phyloP scores from a whole-genome alignment of 495 filamentous ascomycete species.

The Lasiosphaeriaceae sp. region DNA sequence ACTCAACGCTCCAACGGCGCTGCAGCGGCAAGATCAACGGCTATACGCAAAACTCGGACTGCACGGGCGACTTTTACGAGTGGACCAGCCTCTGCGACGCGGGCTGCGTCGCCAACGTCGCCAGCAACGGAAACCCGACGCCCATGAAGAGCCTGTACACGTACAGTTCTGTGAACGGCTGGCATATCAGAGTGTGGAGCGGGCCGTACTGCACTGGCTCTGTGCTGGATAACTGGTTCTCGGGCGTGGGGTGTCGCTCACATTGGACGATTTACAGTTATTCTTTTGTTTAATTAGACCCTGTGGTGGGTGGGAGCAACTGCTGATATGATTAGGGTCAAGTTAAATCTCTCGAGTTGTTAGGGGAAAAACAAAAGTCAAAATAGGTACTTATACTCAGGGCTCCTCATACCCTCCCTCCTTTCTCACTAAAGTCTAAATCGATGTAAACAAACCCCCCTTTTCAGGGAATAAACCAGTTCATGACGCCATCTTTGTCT shows the following conservation, averaged over 20 bases:
- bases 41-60: constrained; percentile 2
- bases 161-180: not conserved
- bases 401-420: too few relatives aligned
- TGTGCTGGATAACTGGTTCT: not conserved
- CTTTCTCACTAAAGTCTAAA: too few relatives aligned
- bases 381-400: too few relatives aligned
- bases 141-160: constrained; percentile 1
- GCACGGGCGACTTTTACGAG: constrained; percentile 7
- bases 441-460: too few relatives aligned
- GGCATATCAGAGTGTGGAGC: constrained; percentile 4
- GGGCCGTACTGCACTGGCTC: constrained; percentile 5
- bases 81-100: constrained; percentile 6
- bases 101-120: constrained; percentile 6
- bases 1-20: not conserved
- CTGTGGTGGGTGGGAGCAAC: too few relatives aligned
- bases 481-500: too few relatives aligned
- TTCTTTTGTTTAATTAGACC: constrained; percentile 2
- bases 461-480: too few relatives aligned
- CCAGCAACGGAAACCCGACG: constrained; percentile 5
- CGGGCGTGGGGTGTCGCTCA: not conserved
- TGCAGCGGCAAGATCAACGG: constrained; percentile 6
- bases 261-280: not conserved
- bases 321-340: too few relatives aligned
- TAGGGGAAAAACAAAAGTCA: too few relatives aligned
- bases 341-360: too few relatives aligned